Percentiles rank a stretch among this genome's conserved stretches.
Conservation (phyloP, 1,284 basidiomycete species). For the Cutaneotrichosporon sp. region DNA sequence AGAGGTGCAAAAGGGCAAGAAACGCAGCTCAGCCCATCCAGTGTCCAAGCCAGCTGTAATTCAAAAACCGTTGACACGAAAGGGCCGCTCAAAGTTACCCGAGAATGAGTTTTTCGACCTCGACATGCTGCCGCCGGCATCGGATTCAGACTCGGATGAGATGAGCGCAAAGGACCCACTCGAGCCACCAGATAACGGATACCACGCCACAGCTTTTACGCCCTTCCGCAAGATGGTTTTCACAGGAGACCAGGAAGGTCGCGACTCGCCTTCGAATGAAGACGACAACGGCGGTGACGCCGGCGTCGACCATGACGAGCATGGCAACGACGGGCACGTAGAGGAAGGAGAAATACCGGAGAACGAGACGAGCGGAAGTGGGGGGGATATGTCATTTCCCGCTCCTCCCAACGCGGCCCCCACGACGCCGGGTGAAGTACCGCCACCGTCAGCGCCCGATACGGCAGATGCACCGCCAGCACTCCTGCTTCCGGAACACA, state of each 20-base stretch:
- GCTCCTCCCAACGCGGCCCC: not conserved
- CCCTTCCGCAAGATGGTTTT: not conserved
- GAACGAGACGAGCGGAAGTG: not conserved
- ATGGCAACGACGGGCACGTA: not conserved
- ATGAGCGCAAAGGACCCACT: not conserved
- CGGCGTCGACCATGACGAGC: not conserved
- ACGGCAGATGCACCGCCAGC: conserved; percentile 7
- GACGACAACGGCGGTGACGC: not conserved
- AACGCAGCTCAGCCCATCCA: too few species aligned
- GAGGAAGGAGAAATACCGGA: not conserved
- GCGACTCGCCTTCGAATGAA: not conserved
- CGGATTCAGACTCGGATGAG: not conserved
- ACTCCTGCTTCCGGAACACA: conserved; percentile 30
- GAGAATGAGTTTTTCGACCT: conserved; percentile 3
- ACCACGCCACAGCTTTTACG: not conserved
- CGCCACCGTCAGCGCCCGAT: not conserved
- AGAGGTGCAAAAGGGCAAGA: too few species aligned
- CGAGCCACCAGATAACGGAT: not conserved
- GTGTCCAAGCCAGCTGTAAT: too few species aligned
- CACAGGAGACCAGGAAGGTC: too few species aligned
- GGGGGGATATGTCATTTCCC: too few species aligned
- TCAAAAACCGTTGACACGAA: not conserved
- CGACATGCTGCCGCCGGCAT: not conserved
- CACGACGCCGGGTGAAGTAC: not conserved
- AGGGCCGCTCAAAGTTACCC: not conserved